phyloP scores from a whole-genome alignment of 1,284 basidiomycete species.

The Tilletia horrida region DNA sequence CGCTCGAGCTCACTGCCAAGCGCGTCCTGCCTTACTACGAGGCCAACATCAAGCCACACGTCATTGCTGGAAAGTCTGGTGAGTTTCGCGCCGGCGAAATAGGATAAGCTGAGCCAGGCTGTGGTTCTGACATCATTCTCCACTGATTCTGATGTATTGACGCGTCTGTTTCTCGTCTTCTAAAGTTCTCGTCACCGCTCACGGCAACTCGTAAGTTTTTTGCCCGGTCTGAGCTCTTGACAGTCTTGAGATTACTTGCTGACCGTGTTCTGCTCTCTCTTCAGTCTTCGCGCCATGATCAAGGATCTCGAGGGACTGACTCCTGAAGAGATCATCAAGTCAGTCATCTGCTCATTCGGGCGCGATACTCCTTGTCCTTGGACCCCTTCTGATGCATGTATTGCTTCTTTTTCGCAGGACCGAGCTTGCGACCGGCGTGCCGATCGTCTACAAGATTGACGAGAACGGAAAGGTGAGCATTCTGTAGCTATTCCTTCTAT shows the following conservation, averaged over 20 bases:
- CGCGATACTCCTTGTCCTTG: not conserved
- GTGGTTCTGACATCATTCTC: too few relatives aligned
- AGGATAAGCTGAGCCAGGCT: too few relatives aligned
- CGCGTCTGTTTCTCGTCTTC: not conserved
- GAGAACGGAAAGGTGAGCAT: slow-evolving; percentile 39
- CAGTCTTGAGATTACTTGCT: not conserved
- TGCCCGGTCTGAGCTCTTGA: slow-evolving; percentile 19
- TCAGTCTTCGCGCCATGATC: slow-evolving; percentile 54
- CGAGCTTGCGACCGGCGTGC: slow-evolving; percentile 58
- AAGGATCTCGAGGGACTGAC: slow-evolving; percentile 55
- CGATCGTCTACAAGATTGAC: slow-evolving; percentile 57
- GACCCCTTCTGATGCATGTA: not conserved
- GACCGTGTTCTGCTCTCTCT: not conserved
- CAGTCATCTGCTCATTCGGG: not conserved
- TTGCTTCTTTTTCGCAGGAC: slow-evolving; percentile 5
- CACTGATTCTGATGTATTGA: not conserved
- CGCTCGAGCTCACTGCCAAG: slow-evolving; percentile 56
- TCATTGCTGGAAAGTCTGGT: slow-evolving; percentile 52
- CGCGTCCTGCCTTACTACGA: slow-evolving; percentile 57
- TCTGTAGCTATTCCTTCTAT: not conserved
- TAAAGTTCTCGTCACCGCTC: slow-evolving; percentile 28
- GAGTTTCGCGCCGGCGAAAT: not conserved
- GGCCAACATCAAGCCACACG: slow-evolving; percentile 55
- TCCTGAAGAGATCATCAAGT: slow-evolving; percentile 17
- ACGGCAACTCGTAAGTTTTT: slow-evolving; percentile 55